phyloP scores from a whole-genome alignment of 2,329 filamentous ascomycete species.

The Phyllosticta ampelicida region DNA sequence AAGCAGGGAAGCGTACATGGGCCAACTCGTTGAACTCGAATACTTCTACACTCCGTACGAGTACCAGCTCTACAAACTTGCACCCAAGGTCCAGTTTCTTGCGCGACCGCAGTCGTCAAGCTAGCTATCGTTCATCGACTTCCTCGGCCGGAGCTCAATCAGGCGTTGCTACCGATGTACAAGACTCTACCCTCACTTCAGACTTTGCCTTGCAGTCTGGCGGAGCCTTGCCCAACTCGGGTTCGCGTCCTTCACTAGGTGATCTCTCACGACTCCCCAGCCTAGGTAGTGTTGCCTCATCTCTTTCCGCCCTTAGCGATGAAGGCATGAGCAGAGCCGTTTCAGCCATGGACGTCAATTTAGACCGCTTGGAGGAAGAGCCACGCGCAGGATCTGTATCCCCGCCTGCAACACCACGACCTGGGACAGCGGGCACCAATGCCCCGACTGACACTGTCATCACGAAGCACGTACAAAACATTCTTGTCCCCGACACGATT shows the following conservation, averaged over 20 bases:
- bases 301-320: constrained; percentile 46
- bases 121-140: constrained; percentile 46
- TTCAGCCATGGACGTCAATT: constrained; percentile 29
- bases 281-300: constrained; percentile 80
- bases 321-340: constrained; percentile 22
- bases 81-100: constrained; percentile 41
- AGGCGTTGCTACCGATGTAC: constrained; percentile 46
- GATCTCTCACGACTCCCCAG: constrained; percentile 65
- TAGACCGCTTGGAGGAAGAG: constrained; percentile 52
- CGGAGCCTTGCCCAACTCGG: constrained; percentile 51
- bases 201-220: constrained; percentile 79
- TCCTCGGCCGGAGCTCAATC: constrained; percentile 46
- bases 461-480: constrained; percentile 76
- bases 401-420: constrained; percentile 59
- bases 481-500: constrained; percentile 81
- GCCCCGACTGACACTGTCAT: constrained; percentile 81
- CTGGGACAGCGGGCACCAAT: constrained; percentile 37
- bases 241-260: constrained; percentile 39
- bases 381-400: constrained; percentile 34
- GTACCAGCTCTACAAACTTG: not conserved
- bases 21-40: not conserved
- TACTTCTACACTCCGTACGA: constrained; percentile 20
- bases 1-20: not conserved
- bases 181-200: constrained; percentile 61
- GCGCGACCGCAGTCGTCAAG: constrained; percentile 39